Base-by-base conservation (phyloP, 805 yeast species). In the Candida insectorum region DNA sequence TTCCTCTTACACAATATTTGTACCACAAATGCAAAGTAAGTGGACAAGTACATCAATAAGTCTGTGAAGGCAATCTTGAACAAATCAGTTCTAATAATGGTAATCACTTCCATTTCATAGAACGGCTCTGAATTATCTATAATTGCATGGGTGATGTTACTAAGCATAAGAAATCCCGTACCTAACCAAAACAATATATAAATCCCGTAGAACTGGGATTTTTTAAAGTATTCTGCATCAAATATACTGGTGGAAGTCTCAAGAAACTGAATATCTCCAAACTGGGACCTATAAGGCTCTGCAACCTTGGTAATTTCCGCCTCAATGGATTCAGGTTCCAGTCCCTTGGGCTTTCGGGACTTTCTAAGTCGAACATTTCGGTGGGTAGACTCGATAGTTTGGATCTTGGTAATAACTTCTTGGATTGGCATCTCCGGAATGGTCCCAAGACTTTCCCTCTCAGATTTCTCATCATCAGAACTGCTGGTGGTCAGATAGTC, bases 141-240 rank as follows among this genome's bases (percentile, higher is more conserved):
- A 47, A 73, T 73, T 44, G 81, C 75, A 37, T 77, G 71, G 12
- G 79, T 61, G 6, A 79, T 48, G 14, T 72, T 71, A 37, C 77
- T 76, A 19, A 78, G 47, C 37, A 77, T 71, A 24, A 71, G 54
- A 36, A 81, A 66, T 16, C 73, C 79, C 4, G 79, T 71, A 4
- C 75, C 73, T 34, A 85, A 60, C 96, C 96, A 86, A 41, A 79
- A 77, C 30, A 88, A 71, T 4, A 86, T 81, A 55, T 79, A 91
- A 39, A 93, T 72, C 2, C 97, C 97, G 45, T 75, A 78, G 54
- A 85, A 88, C 34, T 65, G 62, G 3, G 77, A 57, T 1, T 68
- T 60, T 32, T 61, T 60, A 39, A 67, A 60, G 18, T 57, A 50
- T 4, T 62, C 67, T 11, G 69, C 60, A 49, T 81, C 89, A 40